These are phyloP conservation scores for Daldinia grandis DNA, from an alignment of 495 filamentous ascomycete genomes.

Conservation along the genomic window DNA sequence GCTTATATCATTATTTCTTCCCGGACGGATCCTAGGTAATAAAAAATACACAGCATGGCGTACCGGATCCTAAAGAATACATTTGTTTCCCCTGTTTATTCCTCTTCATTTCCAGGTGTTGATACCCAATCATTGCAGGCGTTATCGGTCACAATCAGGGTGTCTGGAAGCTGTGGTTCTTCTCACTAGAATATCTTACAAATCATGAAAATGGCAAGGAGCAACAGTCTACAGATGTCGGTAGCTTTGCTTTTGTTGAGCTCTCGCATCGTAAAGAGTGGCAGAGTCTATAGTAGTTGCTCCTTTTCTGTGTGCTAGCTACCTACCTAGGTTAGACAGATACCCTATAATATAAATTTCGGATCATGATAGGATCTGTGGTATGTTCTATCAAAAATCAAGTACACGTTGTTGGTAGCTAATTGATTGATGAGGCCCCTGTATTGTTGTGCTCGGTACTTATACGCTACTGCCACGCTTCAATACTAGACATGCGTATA, in stretches of 20 bases:
- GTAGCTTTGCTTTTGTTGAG: neutral
- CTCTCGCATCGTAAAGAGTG: neutral
- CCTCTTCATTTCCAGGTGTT: slow-evolving; percentile 25
- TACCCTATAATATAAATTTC: neutral
- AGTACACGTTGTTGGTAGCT: neutral
- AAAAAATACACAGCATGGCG: neutral
- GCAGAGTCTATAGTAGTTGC: neutral
- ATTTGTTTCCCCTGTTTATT: slow-evolving; percentile 5
- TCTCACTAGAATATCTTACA: slow-evolving; percentile 17
- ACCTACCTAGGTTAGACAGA: too few species aligned
- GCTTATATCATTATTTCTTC: neutral
- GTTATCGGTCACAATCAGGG: slow-evolving; percentile 25
- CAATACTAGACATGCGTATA: neutral
- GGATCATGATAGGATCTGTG: neutral
- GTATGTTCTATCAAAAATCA: neutral
- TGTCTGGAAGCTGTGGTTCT: neutral
- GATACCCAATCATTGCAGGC: slow-evolving; percentile 39
- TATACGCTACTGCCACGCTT: neutral
- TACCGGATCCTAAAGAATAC: slow-evolving; percentile 4
- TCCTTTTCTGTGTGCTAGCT: neutral
- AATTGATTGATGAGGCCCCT: neutral
- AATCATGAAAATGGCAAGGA: slow-evolving; percentile 13
- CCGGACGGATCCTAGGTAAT: neutral
- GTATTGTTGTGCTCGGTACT: neutral
- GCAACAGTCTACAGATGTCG: neutral